Base-by-base conservation (phyloP, 2,329 filamentous ascomycete genomes). In the Neoarthrinium moseri region DNA sequence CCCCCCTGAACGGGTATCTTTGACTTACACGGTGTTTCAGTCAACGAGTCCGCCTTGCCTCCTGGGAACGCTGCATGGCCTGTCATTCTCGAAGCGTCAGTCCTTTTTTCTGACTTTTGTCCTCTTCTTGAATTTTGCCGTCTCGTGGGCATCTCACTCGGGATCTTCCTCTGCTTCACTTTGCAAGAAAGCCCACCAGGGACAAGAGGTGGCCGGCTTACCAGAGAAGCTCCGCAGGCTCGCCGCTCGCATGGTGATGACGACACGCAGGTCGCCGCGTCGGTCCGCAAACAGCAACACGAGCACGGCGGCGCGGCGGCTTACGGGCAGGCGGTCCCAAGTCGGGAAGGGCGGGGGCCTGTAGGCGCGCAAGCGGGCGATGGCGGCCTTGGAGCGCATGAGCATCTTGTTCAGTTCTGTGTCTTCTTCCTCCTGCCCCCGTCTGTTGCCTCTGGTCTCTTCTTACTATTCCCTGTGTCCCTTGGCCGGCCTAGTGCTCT, bases 201-300 rank as follows among this genome's bases (percentile, higher is more conserved):
- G 29, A 24, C 18, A 22, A 38, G 18, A 6, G 18, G 11, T 21
- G 13, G 35, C 10, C 17, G 22, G 50, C 64, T 27, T 58, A 71
- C 68, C 90, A n/a, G 87, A 89, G 68, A 84, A 87, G 58, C 73
- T 85, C 47, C 83, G 71, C 54, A 87, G 64, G 33, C 72, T 81
- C 15, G 80, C 75, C 13, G 83, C 81, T 41, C 83, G 78, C 78
- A 86, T 85, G 13, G 83, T 87, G 49, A 87, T 75, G 24, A 87
- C 83, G 41, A 86, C 81, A 15, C 82, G 80, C 48, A 97, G 71
- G 55, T 95, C 87, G 32, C 92, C 92, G 51, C 78, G 74, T 34
- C 80, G 78, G 66, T 96, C 92, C 27, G 91, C 89, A 63, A 94
- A 96, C 2, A 97, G 78, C 43, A 97, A 77, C 39, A 97, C 78